Conservation (phyloP, 2,329 filamentous ascomycete species). For the Xylaria sp. region DNA sequence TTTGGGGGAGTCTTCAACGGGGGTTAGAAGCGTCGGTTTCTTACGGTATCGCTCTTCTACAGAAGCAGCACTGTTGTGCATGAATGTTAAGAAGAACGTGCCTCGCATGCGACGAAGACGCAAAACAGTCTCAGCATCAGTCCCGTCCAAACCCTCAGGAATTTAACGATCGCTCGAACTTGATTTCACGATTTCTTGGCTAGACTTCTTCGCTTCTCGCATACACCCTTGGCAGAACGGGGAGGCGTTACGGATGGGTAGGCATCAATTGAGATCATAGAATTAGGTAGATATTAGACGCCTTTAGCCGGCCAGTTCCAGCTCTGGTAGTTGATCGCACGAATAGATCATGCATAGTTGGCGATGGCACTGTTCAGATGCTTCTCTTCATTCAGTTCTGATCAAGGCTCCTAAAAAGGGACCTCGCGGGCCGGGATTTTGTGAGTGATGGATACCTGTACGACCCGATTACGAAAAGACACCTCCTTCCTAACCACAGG, state of each 20-base stretch:
- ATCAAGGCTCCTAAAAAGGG: too few species aligned
- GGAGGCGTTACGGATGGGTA: conserved; percentile 17
- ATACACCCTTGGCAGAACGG: conserved; percentile 27
- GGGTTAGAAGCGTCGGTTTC: conserved; percentile 25
- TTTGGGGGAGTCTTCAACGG: conserved; percentile 22
- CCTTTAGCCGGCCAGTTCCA: conserved; percentile 14
- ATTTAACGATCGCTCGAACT: too few species aligned
- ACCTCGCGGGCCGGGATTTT: neutral
- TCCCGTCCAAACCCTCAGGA: conserved; percentile 1
- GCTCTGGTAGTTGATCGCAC: conserved; percentile 5
- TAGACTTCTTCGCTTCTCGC: conserved; percentile 11
- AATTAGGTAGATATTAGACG: conserved; percentile 8
- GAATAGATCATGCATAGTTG: conserved; percentile 14
- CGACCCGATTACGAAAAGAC: neutral
- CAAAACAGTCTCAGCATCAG: conserved; percentile 12
- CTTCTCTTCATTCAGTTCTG: too few species aligned
- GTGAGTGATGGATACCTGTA: neutral
- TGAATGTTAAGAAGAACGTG: conserved; percentile 28
- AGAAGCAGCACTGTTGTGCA: conserved; percentile 27
- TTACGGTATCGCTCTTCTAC: conserved; percentile 27
- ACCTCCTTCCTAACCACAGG: neutral
- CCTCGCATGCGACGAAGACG: conserved; percentile 29
- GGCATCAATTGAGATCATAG: conserved; percentile 11
- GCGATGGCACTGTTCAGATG: conserved; percentile 22
- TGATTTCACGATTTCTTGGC: conserved; percentile 11